Conservation (phyloP, 208 protist genomes). For the Crithidia acanthocephali region DNA sequence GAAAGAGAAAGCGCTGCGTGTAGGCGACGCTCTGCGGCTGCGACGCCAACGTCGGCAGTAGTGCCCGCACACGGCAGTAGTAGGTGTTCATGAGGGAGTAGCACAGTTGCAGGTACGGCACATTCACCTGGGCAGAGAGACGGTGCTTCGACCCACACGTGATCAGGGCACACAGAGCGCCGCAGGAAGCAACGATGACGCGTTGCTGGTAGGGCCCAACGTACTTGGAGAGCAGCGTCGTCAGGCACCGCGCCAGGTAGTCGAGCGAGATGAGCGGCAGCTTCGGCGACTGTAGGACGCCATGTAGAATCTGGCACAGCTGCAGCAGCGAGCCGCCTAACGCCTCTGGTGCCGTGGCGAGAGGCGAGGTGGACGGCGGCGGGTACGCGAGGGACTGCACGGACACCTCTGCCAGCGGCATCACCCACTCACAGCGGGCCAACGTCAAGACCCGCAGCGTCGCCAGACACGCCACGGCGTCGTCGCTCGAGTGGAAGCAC, state of each 20-base stretch:
- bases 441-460: conserved; percentile 60
- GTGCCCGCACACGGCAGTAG: conserved; percentile 60
- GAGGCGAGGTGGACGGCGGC: conserved; percentile 20
- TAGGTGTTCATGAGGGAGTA: conserved; percentile 90
- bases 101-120: conserved; percentile 73
- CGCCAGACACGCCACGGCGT: conserved; percentile 57
- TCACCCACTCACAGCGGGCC: conserved; percentile 56
- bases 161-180: conserved; percentile 71
- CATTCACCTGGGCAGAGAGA: conserved; percentile 48
- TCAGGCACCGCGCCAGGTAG: conserved; percentile 51
- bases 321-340: conserved; percentile 58
- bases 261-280: conserved; percentile 68
- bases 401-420: conserved; percentile 62
- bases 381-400: conserved; percentile 50
- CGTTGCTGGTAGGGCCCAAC: conserved; percentile 83
- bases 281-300: conserved; percentile 47
- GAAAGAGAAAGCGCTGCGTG: conserved; percentile 85
- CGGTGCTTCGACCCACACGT: conserved; percentile 61
- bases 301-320: conserved; percentile 49
- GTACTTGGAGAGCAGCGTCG: conserved; percentile 74
- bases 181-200: conserved; percentile 72
- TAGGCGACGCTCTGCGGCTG: conserved; percentile 67
- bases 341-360: conserved; percentile 28
- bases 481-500: conserved; percentile 42
- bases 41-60: conserved; percentile 52